Evolutionary conservation across 2,329 filamentous ascomycete species (phyloP).

Genomic region (Beauveria scarabaeidicola): DNA sequence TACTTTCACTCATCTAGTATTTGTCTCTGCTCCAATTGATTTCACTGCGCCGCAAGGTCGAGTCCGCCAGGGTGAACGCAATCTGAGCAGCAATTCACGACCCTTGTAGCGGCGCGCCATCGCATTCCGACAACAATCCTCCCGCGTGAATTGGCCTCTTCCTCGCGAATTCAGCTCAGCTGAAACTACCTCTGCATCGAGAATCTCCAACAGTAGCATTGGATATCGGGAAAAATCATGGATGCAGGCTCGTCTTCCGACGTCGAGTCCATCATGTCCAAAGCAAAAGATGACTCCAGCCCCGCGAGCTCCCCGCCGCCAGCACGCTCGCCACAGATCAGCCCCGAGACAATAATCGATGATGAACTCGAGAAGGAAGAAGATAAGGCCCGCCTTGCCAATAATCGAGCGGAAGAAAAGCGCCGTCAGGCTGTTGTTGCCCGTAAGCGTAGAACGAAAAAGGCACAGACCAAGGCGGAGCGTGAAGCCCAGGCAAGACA

Average conservation of each 20-base stretch:
- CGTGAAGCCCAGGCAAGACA: constrained; percentile 50
- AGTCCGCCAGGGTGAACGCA: not conserved
- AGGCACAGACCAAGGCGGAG: constrained; percentile 43
- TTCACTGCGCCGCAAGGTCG: not conserved
- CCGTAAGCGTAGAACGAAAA: constrained; percentile 37
- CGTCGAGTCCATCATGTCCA: constrained; percentile 20
- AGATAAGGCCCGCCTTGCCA: constrained; percentile 25
- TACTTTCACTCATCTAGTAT: not conserved
- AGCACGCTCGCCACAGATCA: not conserved
- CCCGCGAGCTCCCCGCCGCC: constrained; percentile 13
- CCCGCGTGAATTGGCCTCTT: not conserved
- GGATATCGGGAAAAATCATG: constrained; percentile 17
- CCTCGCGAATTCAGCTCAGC: not conserved
- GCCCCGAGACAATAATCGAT: constrained; percentile 10
- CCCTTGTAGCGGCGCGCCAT: not conserved
- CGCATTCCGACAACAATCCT: not conserved
- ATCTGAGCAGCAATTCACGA: constrained; percentile 4
- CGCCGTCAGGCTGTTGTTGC: constrained; percentile 26
- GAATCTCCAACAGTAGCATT: not conserved
- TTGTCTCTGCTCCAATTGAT: not conserved
- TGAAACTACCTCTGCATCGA: not conserved
- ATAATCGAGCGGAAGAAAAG: constrained; percentile 43
- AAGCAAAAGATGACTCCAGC: constrained; percentile 9
- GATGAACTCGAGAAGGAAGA: constrained; percentile 28
- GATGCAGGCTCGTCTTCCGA: constrained; percentile 23